Conservation (phyloP, 495 filamentous ascomycete species). For the Talaromyces ruber region DNA sequence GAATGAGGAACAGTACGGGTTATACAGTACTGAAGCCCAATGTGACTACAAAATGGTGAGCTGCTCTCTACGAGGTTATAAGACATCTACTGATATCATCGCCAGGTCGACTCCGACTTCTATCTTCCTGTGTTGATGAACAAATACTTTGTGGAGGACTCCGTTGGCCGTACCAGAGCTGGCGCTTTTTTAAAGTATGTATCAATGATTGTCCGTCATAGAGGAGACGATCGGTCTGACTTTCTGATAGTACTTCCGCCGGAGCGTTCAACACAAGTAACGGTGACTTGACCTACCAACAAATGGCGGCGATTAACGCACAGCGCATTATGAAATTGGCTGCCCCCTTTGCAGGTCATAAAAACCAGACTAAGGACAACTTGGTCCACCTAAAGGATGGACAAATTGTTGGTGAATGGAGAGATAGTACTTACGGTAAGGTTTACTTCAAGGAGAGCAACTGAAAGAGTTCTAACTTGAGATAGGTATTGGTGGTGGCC, state of each 20-base stretch:
- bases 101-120: slow-evolving; percentile 52
- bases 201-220: not conserved
- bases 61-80: not conserved
- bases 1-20: slow-evolving; percentile 39
- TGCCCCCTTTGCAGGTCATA: slow-evolving; percentile 37
- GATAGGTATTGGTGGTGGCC: slow-evolving; percentile 49
- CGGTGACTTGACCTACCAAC: slow-evolving; percentile 38
- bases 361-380: slow-evolving; percentile 43
- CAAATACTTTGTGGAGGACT: slow-evolving; percentile 46
- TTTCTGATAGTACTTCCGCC: slow-evolving; percentile 26
- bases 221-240: not conserved
- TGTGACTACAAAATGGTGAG: slow-evolving; percentile 54
- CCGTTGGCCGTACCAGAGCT: slow-evolving; percentile 29
- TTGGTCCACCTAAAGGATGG: slow-evolving; percentile 47
- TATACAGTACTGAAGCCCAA: slow-evolving; percentile 40
- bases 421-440: slow-evolving; percentile 47
- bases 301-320: slow-evolving; percentile 42
- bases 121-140: slow-evolving; percentile 49
- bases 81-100: not conserved
- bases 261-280: slow-evolving; percentile 37
- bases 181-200: slow-evolving; percentile 35
- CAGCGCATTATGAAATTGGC: slow-evolving; percentile 50
- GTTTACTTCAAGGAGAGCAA: not conserved
- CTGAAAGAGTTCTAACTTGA: not conserved
- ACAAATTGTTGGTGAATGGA: slow-evolving; percentile 54